These are phyloP conservation scores for Boletus sensibilis DNA, from an alignment of 768 basidiomycete species.

Conservation along the genomic window DNA sequence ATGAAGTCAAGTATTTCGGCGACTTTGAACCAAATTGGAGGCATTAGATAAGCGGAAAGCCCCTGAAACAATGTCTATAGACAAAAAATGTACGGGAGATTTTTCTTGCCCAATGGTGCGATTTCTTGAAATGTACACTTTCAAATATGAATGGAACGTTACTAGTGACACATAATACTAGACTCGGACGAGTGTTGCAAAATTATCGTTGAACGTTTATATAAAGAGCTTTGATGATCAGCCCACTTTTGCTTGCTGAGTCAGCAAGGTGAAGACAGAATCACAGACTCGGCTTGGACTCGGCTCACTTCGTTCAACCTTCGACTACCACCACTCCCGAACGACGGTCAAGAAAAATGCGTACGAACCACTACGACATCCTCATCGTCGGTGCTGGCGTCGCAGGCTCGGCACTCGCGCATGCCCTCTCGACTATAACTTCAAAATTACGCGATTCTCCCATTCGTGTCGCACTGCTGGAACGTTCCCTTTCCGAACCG, in stretches of 20 bases:
- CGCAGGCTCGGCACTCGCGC: constrained; percentile 84
- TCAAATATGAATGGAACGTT: background rate
- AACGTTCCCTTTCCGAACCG: constrained; percentile 88
- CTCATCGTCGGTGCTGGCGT: constrained; percentile 92
- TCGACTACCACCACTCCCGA: background rate
- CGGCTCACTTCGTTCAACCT: background rate
- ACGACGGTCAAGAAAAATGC: constrained; percentile 9
- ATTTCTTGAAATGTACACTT: background rate
- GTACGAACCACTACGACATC: constrained; percentile 55
- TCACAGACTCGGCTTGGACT: background rate
- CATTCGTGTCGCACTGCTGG: constrained; percentile 79
- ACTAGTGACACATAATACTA: background rate
- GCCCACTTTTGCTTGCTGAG: constrained; percentile 17
- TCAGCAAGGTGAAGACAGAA: constrained; percentile 5
- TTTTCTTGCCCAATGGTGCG: no score
- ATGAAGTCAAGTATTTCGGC: no score
- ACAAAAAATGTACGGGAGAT: background rate
- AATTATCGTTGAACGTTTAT: no score
- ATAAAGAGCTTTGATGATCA: no score
- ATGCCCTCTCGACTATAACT: constrained; percentile 67
- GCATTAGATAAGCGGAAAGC: constrained; percentile 4
- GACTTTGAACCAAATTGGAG: no score
- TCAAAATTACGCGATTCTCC: constrained; percentile 45
- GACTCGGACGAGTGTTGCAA: background rate
- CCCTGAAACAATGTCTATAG: background rate